phyloP scores from a whole-genome alignment of 2,329 filamentous ascomycete species.

The Aspergillus neoniger region DNA sequence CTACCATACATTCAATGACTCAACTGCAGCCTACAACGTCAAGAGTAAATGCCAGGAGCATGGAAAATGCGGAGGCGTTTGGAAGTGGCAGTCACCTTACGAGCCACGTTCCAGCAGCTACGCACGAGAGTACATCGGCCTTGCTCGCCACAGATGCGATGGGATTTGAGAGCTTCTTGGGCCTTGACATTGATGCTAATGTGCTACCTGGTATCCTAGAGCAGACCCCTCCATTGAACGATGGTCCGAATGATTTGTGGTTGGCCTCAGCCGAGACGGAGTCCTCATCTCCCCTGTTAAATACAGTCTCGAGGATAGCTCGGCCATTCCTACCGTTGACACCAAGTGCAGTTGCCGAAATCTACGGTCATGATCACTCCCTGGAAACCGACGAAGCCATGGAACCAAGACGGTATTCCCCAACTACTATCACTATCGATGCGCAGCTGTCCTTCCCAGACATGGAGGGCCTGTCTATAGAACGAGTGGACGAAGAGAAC shows the following conservation, averaged over 20 bases:
- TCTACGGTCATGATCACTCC: not conserved
- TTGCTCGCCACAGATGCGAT: not conserved
- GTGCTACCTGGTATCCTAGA: not conserved
- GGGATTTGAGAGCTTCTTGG: not conserved
- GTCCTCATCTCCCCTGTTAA: not conserved
- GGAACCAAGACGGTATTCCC: slow-evolving; percentile 2
- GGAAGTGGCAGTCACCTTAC: not conserved
- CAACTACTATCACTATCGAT: not conserved
- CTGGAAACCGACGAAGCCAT: not conserved
- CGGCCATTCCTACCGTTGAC: not conserved
- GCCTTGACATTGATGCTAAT: not conserved
- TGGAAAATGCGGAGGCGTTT: not conserved
- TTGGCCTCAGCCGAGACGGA: not conserved
- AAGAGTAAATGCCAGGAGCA: too few relatives aligned
- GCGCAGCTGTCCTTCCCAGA: not conserved
- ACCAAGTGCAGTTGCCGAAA: not conserved
- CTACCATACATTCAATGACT: not conserved
- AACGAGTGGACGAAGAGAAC: not conserved
- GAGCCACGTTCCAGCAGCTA: too few relatives aligned
- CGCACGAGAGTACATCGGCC: not conserved
- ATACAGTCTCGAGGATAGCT: not conserved
- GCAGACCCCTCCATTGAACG: not conserved
- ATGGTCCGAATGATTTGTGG: not conserved
- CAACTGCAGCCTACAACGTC: not conserved
- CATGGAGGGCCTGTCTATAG: not conserved